Percentiles rank a stretch among this genome's conserved stretches.
Evolutionary conservation across 2,329 filamentous ascomycete species (phyloP).

Genomic region (Penicillium sp.): DNA sequence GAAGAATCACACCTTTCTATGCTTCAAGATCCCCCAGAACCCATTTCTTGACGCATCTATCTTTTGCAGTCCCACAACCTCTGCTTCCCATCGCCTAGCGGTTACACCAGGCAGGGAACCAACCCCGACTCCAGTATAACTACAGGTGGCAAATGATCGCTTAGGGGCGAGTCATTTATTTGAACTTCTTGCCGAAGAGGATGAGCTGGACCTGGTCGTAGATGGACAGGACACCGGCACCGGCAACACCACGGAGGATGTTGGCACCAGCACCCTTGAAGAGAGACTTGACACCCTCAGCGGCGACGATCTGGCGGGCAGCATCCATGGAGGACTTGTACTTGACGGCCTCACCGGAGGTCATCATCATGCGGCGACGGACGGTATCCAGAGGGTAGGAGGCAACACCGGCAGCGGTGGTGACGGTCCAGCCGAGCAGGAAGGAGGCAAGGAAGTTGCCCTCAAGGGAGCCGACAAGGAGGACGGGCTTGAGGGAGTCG

Average conservation of each 20-base stretch:
- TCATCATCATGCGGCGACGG: constrained; percentile 99
- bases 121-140: constrained; percentile 27
- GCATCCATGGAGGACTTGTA: constrained; percentile 97
- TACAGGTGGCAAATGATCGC: constrained; percentile 19
- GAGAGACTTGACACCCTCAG: constrained; percentile 95
- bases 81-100: constrained; percentile 26
- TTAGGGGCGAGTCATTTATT: constrained; percentile 45
- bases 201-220: constrained; percentile 99
- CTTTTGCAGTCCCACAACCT: constrained; percentile 39
- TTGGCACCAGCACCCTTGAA: constrained; percentile 99
- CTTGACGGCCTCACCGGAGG: constrained; percentile 92
- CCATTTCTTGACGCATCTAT: constrained; percentile 46
- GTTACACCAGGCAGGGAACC: constrained; percentile 27
- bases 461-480: constrained; percentile 86
- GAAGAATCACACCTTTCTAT: constrained; percentile 44
- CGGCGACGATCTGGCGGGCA: constrained; percentile 92
- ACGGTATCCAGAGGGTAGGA: constrained; percentile 99
- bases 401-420: constrained; percentile 99
- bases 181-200: constrained; percentile 99
- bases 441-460: constrained; percentile 99
- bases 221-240: constrained; percentile 99
- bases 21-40: constrained; percentile 42
- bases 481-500: constrained; percentile 99
- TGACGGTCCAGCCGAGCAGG: constrained; percentile 97
- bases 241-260: constrained; percentile 99